phyloP scores from a whole-genome alignment of 805 yeast species.

The Saturnispora bothae region DNA sequence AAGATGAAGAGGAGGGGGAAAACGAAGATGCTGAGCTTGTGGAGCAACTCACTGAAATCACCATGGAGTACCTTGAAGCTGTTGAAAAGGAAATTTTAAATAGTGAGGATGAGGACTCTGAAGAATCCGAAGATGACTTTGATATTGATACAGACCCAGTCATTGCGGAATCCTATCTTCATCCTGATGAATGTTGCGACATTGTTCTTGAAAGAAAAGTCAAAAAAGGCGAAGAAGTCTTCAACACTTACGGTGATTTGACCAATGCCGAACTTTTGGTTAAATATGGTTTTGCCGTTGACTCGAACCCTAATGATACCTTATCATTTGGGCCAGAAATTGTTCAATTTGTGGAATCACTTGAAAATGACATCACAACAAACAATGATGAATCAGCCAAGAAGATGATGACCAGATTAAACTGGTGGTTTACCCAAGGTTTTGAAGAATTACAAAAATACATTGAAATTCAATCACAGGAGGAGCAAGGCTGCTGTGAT shows the following conservation, averaged over 20 bases:
- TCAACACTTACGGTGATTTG: slow-evolving; percentile 75
- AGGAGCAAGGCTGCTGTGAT: slow-evolving; percentile 2
- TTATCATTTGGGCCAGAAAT: slow-evolving; percentile 47
- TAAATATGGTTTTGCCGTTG: slow-evolving; percentile 66
- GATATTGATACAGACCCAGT: slow-evolving; percentile 16
- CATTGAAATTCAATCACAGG: slow-evolving; percentile 11
- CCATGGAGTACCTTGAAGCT: slow-evolving; percentile 23
- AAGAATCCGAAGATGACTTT: slow-evolving; percentile 15
- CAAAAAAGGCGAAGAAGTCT: slow-evolving; percentile 46
- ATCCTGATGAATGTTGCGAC: slow-evolving; percentile 58
- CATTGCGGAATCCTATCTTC: slow-evolving; percentile 26
- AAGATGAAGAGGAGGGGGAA: slow-evolving; percentile 20
- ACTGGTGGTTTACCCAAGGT: slow-evolving; percentile 22
- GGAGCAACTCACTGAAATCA: slow-evolving; percentile 20
- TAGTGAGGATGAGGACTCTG: slow-evolving; percentile 16
- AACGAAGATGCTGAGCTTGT: slow-evolving; percentile 16
- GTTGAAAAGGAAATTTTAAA: slow-evolving; percentile 24
- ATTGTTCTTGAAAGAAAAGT: slow-evolving; percentile 41
- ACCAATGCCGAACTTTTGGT: slow-evolving; percentile 57
- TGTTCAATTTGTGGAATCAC: slow-evolving; percentile 13
- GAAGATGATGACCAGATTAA: slow-evolving; percentile 6
- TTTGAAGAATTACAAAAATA: slow-evolving; percentile 11
- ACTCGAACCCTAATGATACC: slow-evolving; percentile 43
- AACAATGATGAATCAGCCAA: slow-evolving; percentile 11
- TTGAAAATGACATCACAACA: slow-evolving; percentile 12